Conservation (phyloP, 768 basidiomycete genomes). For the Tulasnella sp. region DNA sequence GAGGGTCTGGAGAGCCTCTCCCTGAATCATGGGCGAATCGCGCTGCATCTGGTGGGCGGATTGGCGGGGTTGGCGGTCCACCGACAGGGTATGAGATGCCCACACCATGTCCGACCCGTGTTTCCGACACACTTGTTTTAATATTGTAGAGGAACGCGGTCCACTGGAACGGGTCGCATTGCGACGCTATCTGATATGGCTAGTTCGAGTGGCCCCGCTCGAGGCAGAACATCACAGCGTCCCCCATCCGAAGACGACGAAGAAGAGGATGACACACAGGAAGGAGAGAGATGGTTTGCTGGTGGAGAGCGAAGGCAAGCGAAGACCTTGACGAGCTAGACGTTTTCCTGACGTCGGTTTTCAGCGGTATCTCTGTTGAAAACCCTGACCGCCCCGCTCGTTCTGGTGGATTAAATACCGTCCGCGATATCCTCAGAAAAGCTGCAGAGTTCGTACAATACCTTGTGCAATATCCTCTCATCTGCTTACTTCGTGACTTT, state of each 20-base stretch:
- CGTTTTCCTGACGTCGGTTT: neutral
- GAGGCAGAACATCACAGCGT: constrained; percentile 46
- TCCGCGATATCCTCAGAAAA: constrained; percentile 68
- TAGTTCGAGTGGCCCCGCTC: constrained; percentile 32
- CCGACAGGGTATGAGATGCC: neutral
- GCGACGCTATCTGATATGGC: constrained; percentile 42
- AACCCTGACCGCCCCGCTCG: constrained; percentile 59
- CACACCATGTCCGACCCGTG: neutral
- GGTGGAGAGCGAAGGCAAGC: constrained; percentile 89
- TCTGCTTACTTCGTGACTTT: neutral
- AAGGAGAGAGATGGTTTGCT: constrained; percentile 72
- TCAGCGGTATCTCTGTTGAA: constrained; percentile 82
- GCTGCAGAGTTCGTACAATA: constrained; percentile 69
- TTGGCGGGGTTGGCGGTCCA: constrained; percentile 32
- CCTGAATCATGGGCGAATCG: constrained; percentile 39
- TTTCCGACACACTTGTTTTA: neutral
- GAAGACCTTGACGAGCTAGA: neutral
- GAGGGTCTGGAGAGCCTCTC: constrained; percentile 48
- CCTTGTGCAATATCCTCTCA: neutral
- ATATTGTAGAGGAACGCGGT: neutral
- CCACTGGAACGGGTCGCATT: constrained; percentile 36
- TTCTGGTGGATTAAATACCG: constrained; percentile 57
- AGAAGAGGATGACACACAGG: constrained; percentile 39
- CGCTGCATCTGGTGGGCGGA: constrained; percentile 21
- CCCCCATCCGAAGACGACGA: constrained; percentile 46